These are phyloP conservation scores for Cyberlindnera americana DNA, from an alignment of 805 yeast genomes.

Conservation along the genomic window DNA sequence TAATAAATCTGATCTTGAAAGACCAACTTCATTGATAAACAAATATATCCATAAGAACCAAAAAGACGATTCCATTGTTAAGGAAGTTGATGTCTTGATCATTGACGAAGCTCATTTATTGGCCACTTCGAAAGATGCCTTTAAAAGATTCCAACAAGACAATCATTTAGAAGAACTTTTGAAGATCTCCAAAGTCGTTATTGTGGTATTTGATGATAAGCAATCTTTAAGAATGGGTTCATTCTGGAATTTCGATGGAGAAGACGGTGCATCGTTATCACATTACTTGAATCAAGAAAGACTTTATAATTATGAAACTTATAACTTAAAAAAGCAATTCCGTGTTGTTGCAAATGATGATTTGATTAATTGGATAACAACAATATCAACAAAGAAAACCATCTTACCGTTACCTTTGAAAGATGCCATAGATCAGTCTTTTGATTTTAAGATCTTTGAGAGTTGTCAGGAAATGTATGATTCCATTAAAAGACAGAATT, in stretches of 20 bases:
- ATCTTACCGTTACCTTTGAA: constrained; percentile 34
- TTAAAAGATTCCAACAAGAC: constrained; percentile 40
- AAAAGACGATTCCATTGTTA: neutral
- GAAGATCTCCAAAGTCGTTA: constrained; percentile 35
- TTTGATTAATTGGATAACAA: constrained; percentile 38
- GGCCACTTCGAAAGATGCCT: constrained; percentile 42
- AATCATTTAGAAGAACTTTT: constrained; percentile 41
- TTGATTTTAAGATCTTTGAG: constrained; percentile 38
- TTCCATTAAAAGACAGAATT: constrained; percentile 29
- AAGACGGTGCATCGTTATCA: constrained; percentile 35
- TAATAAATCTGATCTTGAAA: constrained; percentile 36
- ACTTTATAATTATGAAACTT: constrained; percentile 15
- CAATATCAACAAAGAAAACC: constrained; percentile 32
- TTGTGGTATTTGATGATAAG: constrained; percentile 43
- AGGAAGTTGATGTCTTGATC: constrained; percentile 35
- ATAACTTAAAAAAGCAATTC: constrained; percentile 37
- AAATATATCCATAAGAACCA: constrained; percentile 17
- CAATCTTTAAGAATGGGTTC: constrained; percentile 46
- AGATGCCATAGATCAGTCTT: constrained; percentile 13
- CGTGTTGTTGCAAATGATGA: constrained; percentile 39
- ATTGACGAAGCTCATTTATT: constrained; percentile 46
- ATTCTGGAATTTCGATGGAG: constrained; percentile 34
- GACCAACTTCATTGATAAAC: constrained; percentile 44
- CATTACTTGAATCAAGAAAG: constrained; percentile 7
- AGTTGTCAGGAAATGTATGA: constrained; percentile 41